Evolutionary conservation across 352 stramenopile genomes (phyloP).

Genomic region (Phytophthora syringae): DNA sequence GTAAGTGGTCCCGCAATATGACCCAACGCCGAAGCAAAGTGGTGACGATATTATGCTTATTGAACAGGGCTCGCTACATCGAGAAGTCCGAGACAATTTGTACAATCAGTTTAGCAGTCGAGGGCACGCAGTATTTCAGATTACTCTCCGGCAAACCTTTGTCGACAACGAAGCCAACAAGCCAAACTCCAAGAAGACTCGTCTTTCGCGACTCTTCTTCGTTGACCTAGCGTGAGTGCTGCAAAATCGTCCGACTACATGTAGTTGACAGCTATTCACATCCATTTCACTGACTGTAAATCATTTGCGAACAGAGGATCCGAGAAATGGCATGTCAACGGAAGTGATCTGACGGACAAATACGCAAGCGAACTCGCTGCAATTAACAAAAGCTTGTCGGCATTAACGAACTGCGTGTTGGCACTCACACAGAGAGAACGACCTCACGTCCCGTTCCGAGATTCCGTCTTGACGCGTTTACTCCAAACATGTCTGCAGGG

Average conservation of each 20-base stretch:
- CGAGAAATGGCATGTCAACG: slow-evolving; percentile 72
- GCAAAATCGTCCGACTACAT: neutral
- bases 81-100: slow-evolving; percentile 74
- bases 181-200: slow-evolving; percentile 33
- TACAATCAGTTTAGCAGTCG: slow-evolving; percentile 78
- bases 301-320: slow-evolving; percentile 46
- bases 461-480: slow-evolving; percentile 73
- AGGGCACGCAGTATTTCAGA: slow-evolving; percentile 77
- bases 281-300: neutral
- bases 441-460: slow-evolving; percentile 66
- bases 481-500: slow-evolving; percentile 73
- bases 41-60: neutral
- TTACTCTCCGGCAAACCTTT: slow-evolving; percentile 59
- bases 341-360: slow-evolving; percentile 61
- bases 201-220: slow-evolving; percentile 68
- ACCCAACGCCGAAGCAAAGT: neutral
- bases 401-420: slow-evolving; percentile 79
- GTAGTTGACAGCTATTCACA: slow-evolving; percentile 6
- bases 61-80: slow-evolving; percentile 61
- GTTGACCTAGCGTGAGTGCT: slow-evolving; percentile 67
- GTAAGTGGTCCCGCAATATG: slow-evolving; percentile 23
- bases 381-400: slow-evolving; percentile 82
- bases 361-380: slow-evolving; percentile 67
- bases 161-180: slow-evolving; percentile 6
- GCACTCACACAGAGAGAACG: slow-evolving; percentile 66